These are phyloP conservation scores for Cornus kousa DNA, from an alignment of 148 eudicot species.

Conservation along the genomic window DNA sequence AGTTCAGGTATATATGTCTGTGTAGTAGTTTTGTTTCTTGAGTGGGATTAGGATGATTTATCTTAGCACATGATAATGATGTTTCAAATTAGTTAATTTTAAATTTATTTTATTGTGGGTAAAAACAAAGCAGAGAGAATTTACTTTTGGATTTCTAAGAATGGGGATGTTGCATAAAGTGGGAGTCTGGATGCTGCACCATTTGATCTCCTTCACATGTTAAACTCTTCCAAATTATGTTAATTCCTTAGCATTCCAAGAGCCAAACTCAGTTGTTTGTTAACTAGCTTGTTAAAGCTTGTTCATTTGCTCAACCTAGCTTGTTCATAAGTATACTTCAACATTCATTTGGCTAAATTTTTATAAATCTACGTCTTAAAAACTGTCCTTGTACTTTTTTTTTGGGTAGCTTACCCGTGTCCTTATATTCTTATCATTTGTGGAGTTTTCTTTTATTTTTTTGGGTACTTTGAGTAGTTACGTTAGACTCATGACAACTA, in stretches of 20 bases:
- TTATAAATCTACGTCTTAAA: background rate
- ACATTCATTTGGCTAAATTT: background rate
- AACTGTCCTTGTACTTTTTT: no score
- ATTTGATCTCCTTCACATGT: background rate
- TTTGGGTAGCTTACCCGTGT: no score
- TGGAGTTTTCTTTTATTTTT: background rate
- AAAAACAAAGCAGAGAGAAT: background rate
- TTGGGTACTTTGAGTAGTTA: background rate
- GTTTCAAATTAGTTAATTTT: no score
- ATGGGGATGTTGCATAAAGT: background rate
- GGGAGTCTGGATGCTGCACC: background rate
- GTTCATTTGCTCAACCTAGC: background rate
- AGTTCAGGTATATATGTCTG: slow-evolving; percentile 66
- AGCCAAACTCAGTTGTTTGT: background rate
- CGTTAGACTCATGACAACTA: background rate
- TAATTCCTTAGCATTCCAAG: background rate
- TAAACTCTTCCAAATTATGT: background rate
- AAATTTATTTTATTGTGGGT: background rate
- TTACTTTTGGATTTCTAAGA: background rate
- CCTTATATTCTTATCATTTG: background rate
- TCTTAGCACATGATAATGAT: background rate
- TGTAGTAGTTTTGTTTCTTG: background rate
- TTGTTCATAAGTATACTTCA: background rate
- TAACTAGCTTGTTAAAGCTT: background rate
- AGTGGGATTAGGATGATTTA: background rate